These are phyloP conservation scores for Malus hybrid DNA, from an alignment of 331 rosid genomes.

Conservation along the genomic window DNA sequence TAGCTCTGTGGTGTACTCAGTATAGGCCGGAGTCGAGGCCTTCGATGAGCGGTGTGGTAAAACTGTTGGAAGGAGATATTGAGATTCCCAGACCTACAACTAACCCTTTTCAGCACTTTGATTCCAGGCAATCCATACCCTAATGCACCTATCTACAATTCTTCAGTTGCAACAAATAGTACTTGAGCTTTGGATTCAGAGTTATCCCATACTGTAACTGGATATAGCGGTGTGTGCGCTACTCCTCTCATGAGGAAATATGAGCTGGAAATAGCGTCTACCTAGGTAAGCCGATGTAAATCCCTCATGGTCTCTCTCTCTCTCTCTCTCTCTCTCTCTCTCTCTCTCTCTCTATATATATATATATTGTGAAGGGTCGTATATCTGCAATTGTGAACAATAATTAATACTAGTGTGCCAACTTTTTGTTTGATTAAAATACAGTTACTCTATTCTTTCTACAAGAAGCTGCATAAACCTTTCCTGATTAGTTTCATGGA, in stretches of 20 bases:
- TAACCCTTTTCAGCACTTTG: constrained; percentile 23
- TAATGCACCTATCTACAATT: neutral
- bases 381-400: neutral
- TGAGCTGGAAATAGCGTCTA: constrained; percentile 21
- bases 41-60: constrained; percentile 33
- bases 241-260: constrained; percentile 18
- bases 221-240: neutral
- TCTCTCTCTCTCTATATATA: too few species aligned
- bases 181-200: neutral
- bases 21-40: constrained; percentile 33
- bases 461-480: too few species aligned
- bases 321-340: too few species aligned
- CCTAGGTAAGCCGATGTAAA: neutral
- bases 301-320: neutral
- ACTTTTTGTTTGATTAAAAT: neutral
- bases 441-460: too few species aligned
- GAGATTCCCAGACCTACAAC: constrained; percentile 24
- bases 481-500: neutral
- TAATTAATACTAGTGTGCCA: neutral
- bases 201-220: constrained; percentile 4
- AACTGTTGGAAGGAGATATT: constrained; percentile 34
- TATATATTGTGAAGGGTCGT: neutral
- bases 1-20: constrained; percentile 36
- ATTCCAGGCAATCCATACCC: neutral
- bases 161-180: neutral